Evolutionary conservation across 306 rosid species (phyloP).

Genomic region (Trichosanthes truncata): DNA sequence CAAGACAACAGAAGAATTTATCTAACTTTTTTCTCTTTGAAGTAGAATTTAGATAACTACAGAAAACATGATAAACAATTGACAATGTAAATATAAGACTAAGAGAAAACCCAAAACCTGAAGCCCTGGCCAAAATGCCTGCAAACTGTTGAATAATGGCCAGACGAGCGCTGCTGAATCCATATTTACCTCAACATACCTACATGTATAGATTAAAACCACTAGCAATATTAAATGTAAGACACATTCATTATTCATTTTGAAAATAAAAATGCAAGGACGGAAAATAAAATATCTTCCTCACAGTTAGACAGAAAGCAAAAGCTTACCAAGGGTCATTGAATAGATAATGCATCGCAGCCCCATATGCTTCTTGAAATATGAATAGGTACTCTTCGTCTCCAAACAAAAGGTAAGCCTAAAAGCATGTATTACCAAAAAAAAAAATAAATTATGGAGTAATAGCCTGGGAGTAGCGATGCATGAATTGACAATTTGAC

Average conservation of each 20-base stretch:
- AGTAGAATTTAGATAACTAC: conserved; percentile 2
- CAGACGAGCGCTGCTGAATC: conserved; percentile 93
- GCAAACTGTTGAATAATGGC: conserved; percentile 95
- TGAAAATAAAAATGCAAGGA: background rate
- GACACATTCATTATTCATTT: background rate
- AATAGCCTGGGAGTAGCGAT: background rate
- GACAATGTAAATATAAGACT: conserved; percentile 5
- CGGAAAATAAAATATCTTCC: conserved; percentile 16
- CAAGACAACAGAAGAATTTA: conserved; percentile 17
- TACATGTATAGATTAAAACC: conserved; percentile 23
- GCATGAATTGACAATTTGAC: background rate
- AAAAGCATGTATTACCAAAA: conserved; percentile 16
- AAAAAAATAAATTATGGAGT: background rate
- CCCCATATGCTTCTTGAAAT: conserved; percentile 96
- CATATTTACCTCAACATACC: conserved; percentile 99
- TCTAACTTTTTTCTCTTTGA: conserved; percentile 6
- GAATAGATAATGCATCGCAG: conserved; percentile 82
- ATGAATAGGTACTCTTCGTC: conserved; percentile 92
- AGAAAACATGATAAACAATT: conserved; percentile 15
- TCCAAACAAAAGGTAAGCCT: conserved; percentile 94
- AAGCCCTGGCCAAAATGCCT: conserved; percentile 99
- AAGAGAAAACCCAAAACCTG: conserved; percentile 50
- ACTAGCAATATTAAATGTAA: background rate
- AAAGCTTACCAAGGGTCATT: conserved; percentile 89
- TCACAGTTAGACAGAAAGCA: conserved; percentile 27